Evolutionary conservation across 2,329 filamentous ascomycete species (phyloP).

Genomic region (Esteya vermicola): DNA sequence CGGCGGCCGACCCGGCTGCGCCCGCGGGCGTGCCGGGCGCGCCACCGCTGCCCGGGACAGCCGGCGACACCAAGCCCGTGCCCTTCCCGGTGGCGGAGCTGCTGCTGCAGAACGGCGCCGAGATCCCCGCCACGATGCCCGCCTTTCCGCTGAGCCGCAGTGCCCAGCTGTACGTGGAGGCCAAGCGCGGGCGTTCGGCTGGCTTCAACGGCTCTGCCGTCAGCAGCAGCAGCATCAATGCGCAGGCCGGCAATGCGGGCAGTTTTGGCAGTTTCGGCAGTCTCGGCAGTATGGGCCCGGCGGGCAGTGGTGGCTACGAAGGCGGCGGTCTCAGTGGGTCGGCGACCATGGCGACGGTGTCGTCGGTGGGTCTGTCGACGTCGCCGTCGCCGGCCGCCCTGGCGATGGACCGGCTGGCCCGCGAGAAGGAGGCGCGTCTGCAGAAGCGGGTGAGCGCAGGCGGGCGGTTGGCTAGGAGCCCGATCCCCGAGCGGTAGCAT

Average conservation of each 20-base stretch:
- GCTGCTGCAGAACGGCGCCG: conserved; percentile 83
- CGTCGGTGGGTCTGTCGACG: conserved; percentile 22
- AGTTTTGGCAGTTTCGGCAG: too few species aligned
- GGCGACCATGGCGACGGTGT: conserved; percentile 19
- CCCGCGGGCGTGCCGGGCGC: conserved; percentile 5
- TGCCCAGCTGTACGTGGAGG: conserved; percentile 73
- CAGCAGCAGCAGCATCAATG: too few species aligned
- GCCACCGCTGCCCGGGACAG: conserved; percentile 12
- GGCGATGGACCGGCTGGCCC: conserved; percentile 31
- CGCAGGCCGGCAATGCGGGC: too few species aligned
- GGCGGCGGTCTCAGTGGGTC: too few species aligned
- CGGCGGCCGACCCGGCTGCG: conserved; percentile 72
- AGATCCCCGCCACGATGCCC: conserved; percentile 61
- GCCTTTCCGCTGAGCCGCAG: conserved; percentile 72
- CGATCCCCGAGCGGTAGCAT: conserved; percentile 49
- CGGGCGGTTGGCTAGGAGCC: conserved; percentile 52
- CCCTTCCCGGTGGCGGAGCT: conserved; percentile 86
- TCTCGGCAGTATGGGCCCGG: too few species aligned
- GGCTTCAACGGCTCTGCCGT: not conserved
- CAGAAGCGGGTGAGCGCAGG: conserved; percentile 71
- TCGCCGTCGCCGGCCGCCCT: conserved; percentile 37
- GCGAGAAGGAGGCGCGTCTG: conserved; percentile 53
- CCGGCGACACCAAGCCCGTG: conserved; percentile 35
- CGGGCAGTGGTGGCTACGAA: too few species aligned
- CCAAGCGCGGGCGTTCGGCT: conserved; percentile 42